phyloP scores from a whole-genome alignment of 2,329 filamentous ascomycete genomes.

The Phialophora expanda region DNA sequence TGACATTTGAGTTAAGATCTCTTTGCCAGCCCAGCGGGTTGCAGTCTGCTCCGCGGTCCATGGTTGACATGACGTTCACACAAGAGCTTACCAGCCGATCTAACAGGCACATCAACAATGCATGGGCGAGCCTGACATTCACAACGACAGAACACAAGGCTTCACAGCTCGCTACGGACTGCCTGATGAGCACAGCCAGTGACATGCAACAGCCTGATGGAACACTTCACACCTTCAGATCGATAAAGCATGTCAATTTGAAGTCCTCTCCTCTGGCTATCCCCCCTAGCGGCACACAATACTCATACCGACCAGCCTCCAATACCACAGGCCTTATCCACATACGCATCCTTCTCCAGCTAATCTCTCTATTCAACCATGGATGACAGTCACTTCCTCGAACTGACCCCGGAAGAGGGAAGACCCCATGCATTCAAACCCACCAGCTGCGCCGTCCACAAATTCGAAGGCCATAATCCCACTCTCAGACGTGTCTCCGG shows the following conservation, averaged over 20 bases:
- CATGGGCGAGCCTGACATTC: background rate
- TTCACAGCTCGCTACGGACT: background rate
- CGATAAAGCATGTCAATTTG: background rate
- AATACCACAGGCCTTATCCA: background rate
- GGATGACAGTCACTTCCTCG: background rate
- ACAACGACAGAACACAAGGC: background rate
- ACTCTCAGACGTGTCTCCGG: background rate
- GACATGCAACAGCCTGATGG: background rate
- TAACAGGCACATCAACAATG: background rate
- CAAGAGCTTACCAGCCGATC: background rate
- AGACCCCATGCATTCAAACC: background rate
- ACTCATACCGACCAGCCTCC: background rate
- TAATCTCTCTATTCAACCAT: background rate
- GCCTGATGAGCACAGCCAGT: background rate
- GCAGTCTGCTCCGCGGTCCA: background rate
- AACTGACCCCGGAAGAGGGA: background rate
- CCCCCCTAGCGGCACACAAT: too few relatives aligned
- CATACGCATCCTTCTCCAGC: background rate
- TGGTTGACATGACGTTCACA: background rate
- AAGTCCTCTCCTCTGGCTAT: background rate
- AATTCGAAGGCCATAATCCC: background rate
- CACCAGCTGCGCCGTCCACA: background rate
- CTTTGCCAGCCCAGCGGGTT: too few relatives aligned
- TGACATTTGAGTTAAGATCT: background rate
- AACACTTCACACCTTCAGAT: background rate